Evolutionary conservation across 345 rosid genomes (phyloP).

Genomic region (Citrus trifoliata): DNA sequence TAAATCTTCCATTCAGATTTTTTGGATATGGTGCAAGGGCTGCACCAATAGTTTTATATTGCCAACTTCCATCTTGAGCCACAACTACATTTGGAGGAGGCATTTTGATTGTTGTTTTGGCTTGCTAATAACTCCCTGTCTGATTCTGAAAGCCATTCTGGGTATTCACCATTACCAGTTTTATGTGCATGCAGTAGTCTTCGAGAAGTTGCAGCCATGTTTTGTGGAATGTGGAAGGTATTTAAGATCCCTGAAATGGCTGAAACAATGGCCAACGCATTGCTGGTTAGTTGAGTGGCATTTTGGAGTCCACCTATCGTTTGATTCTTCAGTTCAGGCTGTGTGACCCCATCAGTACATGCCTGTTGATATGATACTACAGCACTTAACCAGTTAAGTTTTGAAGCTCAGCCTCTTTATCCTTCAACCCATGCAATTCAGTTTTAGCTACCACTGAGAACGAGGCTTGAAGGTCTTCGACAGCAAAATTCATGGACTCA

Average conservation of each 20-base stretch:
- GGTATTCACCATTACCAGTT: slow-evolving; percentile 10
- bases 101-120: slow-evolving; percentile 1
- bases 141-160: slow-evolving; percentile 33
- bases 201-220: slow-evolving; percentile 8
- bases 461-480: slow-evolving; percentile 41
- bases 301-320: slow-evolving; percentile 22
- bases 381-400: slow-evolving; percentile 41
- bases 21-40: slow-evolving; percentile 44
- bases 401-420: slow-evolving; percentile 27
- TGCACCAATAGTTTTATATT: slow-evolving; percentile 32
- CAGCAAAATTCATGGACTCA: slow-evolving; percentile 37
- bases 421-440: slow-evolving; percentile 19
- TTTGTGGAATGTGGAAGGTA: slow-evolving; percentile 23
- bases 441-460: slow-evolving; percentile 33
- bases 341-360: slow-evolving; percentile 33
- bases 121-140: slow-evolving; percentile 37
- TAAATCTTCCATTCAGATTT: slow-evolving; percentile 34
- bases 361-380: slow-evolving; percentile 40
- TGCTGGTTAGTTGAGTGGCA: slow-evolving; percentile 40
- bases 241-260: slow-evolving; percentile 23
- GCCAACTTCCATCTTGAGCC: slow-evolving; percentile 52
- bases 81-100: slow-evolving; percentile 39
- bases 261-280: slow-evolving; percentile 42
- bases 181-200: slow-evolving; percentile 7
- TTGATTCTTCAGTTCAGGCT: slow-evolving; percentile 17